These are phyloP conservation scores for Rhinocladiella mackenziei DNA, from an alignment of 2,329 filamentous ascomycete genomes.

Conservation along the genomic window DNA sequence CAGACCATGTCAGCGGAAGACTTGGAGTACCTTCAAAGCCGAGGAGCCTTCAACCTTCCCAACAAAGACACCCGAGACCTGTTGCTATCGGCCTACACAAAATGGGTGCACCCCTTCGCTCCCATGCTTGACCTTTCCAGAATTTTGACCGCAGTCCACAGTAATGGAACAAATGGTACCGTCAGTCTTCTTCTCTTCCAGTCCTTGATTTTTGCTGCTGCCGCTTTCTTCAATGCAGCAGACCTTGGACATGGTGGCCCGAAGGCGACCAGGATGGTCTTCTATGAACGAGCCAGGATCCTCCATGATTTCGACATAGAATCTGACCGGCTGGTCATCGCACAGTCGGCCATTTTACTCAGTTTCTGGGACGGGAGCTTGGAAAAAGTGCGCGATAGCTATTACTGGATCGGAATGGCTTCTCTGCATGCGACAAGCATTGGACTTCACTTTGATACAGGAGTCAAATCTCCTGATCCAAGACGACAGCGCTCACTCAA, in stretches of 20 bases:
- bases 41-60: constrained; percentile 78
- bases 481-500: constrained; percentile 81
- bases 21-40: constrained; percentile 73
- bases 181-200: constrained; percentile 87
- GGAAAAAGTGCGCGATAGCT: constrained; percentile 95
- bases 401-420: constrained; percentile 98
- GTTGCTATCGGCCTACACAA: constrained; percentile 73
- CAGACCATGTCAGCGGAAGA: constrained; percentile 73
- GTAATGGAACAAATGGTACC: constrained; percentile 64
- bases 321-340: constrained; percentile 77
- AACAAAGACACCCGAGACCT: constrained; percentile 67
- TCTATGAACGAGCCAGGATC: constrained; percentile 76
- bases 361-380: constrained; percentile 98
- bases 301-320: constrained; percentile 96
- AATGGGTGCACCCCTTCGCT: constrained; percentile 93
- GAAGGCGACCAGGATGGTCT: constrained; percentile 77
- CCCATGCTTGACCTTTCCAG: constrained; percentile 69
- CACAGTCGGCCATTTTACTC: constrained; percentile 84
- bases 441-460: constrained; percentile 82
- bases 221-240: constrained; percentile 74
- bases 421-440: constrained; percentile 90
- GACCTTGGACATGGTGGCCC: constrained; percentile 71
- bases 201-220: constrained; percentile 88
- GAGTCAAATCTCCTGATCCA: constrained; percentile 67
- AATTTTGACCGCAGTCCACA: constrained; percentile 55